Evolutionary conservation across 23 red algal genomes (phyloP).

Genomic region (Cyanidioschyzon merolae): DNA sequence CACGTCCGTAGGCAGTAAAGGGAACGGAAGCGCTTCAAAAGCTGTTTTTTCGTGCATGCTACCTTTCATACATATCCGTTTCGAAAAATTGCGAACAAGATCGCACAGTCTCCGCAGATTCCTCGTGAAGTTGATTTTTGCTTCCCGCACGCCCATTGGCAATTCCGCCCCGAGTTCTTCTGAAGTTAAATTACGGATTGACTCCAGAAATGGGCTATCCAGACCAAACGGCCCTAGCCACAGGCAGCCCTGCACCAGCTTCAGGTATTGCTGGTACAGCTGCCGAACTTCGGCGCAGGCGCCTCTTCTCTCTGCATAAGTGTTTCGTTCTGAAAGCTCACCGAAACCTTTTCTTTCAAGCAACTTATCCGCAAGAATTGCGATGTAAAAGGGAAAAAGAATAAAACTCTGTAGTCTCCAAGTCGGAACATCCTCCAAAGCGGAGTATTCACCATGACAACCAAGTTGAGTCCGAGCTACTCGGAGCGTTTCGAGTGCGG

Average conservation of each 20-base stretch:
- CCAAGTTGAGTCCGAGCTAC: neutral
- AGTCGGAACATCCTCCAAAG: neutral
- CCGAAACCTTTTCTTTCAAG: neutral
- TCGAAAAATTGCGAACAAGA: neutral
- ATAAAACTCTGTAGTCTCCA: neutral
- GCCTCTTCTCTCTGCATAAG: neutral
- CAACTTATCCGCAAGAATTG: neutral
- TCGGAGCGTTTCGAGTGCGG: neutral
- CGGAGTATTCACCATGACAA: neutral
- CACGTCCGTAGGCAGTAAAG: neutral
- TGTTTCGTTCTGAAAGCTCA: neutral
- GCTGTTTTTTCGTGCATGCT: too few relatives aligned
- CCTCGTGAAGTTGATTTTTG: neutral
- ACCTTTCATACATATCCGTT: too few relatives aligned
- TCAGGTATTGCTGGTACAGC: neutral
- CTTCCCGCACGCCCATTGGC: neutral
- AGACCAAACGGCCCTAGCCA: neutral
- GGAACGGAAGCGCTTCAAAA: neutral
- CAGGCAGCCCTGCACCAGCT: neutral
- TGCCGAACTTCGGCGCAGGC: neutral
- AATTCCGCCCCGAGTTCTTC: neutral
- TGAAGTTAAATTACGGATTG: neutral
- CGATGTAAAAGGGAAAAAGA: neutral
- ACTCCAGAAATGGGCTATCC: neutral
- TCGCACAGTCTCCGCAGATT: neutral